phyloP scores from a whole-genome alignment of 2,329 filamentous ascomycete species.

The Hypoxylon sp. region DNA sequence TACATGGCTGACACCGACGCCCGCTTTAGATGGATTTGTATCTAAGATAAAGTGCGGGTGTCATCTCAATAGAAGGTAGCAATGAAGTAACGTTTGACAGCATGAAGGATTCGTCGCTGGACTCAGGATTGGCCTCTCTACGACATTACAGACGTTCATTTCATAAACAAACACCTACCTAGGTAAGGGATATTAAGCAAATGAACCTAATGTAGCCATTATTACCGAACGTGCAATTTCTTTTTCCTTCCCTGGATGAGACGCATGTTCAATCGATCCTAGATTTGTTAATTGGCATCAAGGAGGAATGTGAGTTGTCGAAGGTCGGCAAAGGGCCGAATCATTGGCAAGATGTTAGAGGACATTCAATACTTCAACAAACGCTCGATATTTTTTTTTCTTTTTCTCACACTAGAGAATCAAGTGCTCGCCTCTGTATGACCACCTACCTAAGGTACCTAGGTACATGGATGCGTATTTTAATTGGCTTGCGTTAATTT shows the following conservation, averaged over 20 bases:
- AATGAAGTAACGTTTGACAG: background rate
- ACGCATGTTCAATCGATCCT: conserved; percentile 1
- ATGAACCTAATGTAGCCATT: background rate
- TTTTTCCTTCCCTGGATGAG: background rate
- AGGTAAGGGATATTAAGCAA: background rate
- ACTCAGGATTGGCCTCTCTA: background rate
- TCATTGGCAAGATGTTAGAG: background rate
- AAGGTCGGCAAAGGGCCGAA: background rate
- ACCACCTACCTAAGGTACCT: background rate
- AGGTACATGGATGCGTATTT: background rate
- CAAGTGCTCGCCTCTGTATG: background rate
- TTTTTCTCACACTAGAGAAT: background rate
- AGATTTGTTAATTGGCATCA: conserved; percentile 3
- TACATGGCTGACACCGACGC: background rate
- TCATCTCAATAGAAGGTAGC: background rate
- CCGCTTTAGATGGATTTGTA: background rate
- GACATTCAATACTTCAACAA: background rate
- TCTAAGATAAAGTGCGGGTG: background rate
- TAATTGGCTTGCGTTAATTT: background rate
- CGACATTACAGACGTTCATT: background rate
- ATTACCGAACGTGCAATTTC: background rate
- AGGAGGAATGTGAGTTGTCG: background rate
- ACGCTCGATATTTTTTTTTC: background rate
- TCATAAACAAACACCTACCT: background rate
- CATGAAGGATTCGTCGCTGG: conserved; percentile 5